These are phyloP conservation scores for Ustilaginoidea virens DNA, from an alignment of 2,329 filamentous ascomycete genomes.

Conservation along the genomic window DNA sequence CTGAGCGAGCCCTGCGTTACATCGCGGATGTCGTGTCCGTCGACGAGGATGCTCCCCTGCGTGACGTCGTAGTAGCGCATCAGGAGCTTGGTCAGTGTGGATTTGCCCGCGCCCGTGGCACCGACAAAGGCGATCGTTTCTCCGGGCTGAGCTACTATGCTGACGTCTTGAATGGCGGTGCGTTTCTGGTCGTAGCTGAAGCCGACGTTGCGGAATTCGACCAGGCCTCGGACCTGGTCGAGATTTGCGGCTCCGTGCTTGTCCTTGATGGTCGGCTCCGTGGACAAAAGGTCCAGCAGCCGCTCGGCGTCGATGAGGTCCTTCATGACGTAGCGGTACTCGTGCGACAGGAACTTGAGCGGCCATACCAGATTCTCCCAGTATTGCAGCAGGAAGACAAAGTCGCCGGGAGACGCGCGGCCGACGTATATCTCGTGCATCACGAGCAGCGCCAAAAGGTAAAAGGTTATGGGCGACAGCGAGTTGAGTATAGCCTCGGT, in stretches of 20 bases:
- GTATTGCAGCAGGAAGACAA: slow-evolving; percentile 50
- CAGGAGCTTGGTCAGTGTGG: slow-evolving; percentile 44
- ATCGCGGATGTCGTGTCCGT: slow-evolving; percentile 43
- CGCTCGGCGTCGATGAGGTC: slow-evolving; percentile 52
- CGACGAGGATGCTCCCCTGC: slow-evolving; percentile 36
- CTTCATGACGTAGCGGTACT: slow-evolving; percentile 11
- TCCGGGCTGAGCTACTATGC: slow-evolving; percentile 31
- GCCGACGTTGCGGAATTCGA: slow-evolving; percentile 36
- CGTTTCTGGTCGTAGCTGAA: slow-evolving; percentile 41
- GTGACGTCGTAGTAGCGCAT: slow-evolving; percentile 45
- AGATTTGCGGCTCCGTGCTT: no score
- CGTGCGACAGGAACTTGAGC: slow-evolving; percentile 17
- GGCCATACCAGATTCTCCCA: slow-evolving; percentile 34
- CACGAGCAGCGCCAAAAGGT: slow-evolving; percentile 7
- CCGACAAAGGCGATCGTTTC: slow-evolving; percentile 46
- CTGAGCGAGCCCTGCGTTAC: slow-evolving; percentile 43
- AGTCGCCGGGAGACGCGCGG: slow-evolving; percentile 13
- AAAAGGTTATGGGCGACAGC: slow-evolving; percentile 29
- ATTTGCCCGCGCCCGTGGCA: slow-evolving; percentile 47
- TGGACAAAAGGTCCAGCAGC: slow-evolving; percentile 39
- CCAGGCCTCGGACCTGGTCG: no score
- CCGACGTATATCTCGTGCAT: slow-evolving; percentile 10
- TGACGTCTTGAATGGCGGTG: slow-evolving; percentile 31
- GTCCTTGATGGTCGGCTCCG: slow-evolving; percentile 38
- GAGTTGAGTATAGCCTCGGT: slow-evolving; percentile 16